Percentiles rank a stretch among this genome's conserved stretches.
Evolutionary conservation across 1,284 basidiomycete species (phyloP).

Genomic region (Mrakiaceae sp.): DNA sequence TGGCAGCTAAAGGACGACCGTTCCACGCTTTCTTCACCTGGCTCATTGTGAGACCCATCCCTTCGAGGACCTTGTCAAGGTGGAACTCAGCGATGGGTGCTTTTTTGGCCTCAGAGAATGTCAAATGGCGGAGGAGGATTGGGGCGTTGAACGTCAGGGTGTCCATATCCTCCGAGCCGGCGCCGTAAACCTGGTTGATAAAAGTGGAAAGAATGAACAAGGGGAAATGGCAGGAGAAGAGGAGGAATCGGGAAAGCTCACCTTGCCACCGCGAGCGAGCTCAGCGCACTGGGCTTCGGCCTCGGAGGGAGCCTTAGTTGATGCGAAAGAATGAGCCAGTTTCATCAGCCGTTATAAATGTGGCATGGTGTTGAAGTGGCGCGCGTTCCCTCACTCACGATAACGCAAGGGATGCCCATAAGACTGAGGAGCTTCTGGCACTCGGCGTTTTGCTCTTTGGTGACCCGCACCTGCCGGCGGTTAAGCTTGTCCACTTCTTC

Average conservation of each 20-base stretch:
- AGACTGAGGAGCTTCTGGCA: conserved; percentile 74
- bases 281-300: conserved; percentile 99
- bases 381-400: conserved; percentile 43
- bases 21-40: conserved; percentile 41
- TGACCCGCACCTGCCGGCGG: conserved; percentile 87
- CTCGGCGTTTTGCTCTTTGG: conserved; percentile 92
- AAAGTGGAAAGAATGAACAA: background rate
- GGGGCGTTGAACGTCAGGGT: conserved; percentile 92
- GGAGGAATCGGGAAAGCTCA: conserved; percentile 27
- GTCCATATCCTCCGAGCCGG: conserved; percentile 99
- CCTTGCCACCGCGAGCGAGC: conserved; percentile 86
- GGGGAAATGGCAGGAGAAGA: background rate
- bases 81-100: conserved; percentile 92
- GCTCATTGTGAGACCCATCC: conserved; percentile 83
- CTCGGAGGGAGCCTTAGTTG: conserved; percentile 77
- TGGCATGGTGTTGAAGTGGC: no score
- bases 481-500: conserved; percentile 89
- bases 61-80: conserved; percentile 70
- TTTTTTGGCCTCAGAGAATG: conserved; percentile 98
- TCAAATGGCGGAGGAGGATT: conserved; percentile 86
- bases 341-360: no score
- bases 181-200: conserved; percentile 69
- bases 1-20: background rate
- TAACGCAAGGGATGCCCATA: conserved; percentile 94
- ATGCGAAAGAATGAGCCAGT: no score